phyloP scores from a whole-genome alignment of 805 yeast species.

The Metschnikowia dekortorum region DNA sequence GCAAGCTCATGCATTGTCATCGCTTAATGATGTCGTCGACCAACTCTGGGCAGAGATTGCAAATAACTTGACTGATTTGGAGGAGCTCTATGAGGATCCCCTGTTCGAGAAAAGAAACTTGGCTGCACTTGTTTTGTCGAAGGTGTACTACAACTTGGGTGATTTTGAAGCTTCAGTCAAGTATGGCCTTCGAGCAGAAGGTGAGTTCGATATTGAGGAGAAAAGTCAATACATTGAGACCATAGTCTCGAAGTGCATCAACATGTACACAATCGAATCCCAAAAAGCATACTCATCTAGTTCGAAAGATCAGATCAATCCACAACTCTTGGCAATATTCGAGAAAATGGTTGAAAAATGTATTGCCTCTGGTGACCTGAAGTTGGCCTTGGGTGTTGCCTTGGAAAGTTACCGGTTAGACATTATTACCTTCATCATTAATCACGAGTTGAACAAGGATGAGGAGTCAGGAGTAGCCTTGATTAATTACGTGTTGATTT shows the following conservation, averaged over 20 bases:
- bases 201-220: constrained; percentile 69
- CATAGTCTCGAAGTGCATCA: constrained; percentile 88
- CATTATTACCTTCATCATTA: constrained; percentile 59
- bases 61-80: constrained; percentile 80
- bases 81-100: constrained; percentile 84
- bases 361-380: constrained; percentile 62
- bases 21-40: constrained; percentile 78
- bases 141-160: constrained; percentile 86
- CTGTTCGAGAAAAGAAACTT: constrained; percentile 69
- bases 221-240: constrained; percentile 88
- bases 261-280: constrained; percentile 66
- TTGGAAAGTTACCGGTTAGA: constrained; percentile 86
- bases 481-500: constrained; percentile 70
- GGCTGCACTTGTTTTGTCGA: constrained; percentile 91
- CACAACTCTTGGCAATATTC: constrained; percentile 63
- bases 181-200: constrained; percentile 82
- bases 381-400: constrained; percentile 85
- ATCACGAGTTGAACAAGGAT: constrained; percentile 31
- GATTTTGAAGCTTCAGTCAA: constrained; percentile 89
- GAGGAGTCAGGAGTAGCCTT: constrained; percentile 54
- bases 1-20: constrained; percentile 78
- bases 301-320: constrained; percentile 41
- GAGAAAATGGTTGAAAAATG: constrained; percentile 86
- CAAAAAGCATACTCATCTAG: constrained; percentile 37
- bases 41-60: constrained; percentile 98